Evolutionary conservation across 164 flowering plant genomes (phyloP), one percentile per base, ranked within the genome.

Genomic region (Akebia trifoliata): DNA sequence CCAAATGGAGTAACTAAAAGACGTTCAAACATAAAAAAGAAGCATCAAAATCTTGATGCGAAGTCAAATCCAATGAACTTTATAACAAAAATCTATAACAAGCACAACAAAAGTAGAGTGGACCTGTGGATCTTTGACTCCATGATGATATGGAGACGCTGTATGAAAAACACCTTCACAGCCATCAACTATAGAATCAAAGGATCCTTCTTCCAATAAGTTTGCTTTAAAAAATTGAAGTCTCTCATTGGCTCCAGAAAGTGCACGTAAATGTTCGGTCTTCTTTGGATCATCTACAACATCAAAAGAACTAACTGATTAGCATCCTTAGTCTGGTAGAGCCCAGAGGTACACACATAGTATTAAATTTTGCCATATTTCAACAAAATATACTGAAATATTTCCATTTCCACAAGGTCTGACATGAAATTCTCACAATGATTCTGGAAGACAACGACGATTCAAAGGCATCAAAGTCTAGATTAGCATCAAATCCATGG

Each of bases 161-260:
- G 77, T 76, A 52, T 76, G 80, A 17, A 76, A 76, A 66, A 76
- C 80, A 47, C 80, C 75, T 21, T 68, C 75, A 68, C 80, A 76
- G 17, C 77, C 77, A 2, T 71, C 67, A 30, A 76, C 70, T 6
- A 62, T 47, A 32, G 77, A 56, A 66, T 76, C 80, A 64, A 76
- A 76, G 4, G 77, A 67, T 35, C 76, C 79, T 54, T 70, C 72
- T 57, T 69, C 79, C 36, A 72, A 32, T 21, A 76, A 66, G 35
- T 76, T 60, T 44, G 74, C 79, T 69, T 67, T 64, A 15, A 72
- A 65, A 38, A 73, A 49, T 10, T 69, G 69, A 39, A 76, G 74
- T 20, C 76, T 71, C 56, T 74, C 76, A 64, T 54, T 65, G 34
- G 87, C 87, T 40, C 84, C 90, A 61, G 76, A 79, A 52, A 84